Base-by-base conservation (phyloP, 441 rosid genomes). In the Pelargonium exstipulatum region DNA sequence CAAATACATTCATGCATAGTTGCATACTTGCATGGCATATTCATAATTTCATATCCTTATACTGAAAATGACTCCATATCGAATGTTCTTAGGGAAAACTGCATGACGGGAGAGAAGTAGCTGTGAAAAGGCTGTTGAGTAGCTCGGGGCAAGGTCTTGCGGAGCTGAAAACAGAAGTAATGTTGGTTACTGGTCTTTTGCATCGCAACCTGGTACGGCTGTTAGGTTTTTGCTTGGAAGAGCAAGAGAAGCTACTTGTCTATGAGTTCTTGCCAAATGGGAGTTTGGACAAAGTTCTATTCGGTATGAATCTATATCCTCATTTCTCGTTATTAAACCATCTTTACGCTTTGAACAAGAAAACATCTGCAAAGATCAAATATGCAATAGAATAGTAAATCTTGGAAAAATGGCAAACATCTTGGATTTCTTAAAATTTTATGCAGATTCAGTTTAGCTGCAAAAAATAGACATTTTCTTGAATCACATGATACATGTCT, bases 191-290 rank as follows among this genome's bases (percentile, higher is more conserved):
- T 37, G 42, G 42, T 37, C 42, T 37, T 37, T 37, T 37, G 42
- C 42, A 37, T 37, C 42, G 42, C 9, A 37, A 37, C 42, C 42
- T 80, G 42, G 83, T 77, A 6, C 55, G 65, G 71, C 20, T 80
- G 62, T 29, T 77, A 8, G 81, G 81, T 24, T 77, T 69, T 65
- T 80, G 74, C 73, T 63, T 74, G 20, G 78, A 76, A 68, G 78
- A 58, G 73, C 63, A 68, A 61, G 80, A 79, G 67, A 79, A 79
- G 75, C 75, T 76, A 7, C 78, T 80, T 16, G 83, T 80, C 0
- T 71, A 74, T 9, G 80, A 76, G 61, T 65, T 73, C 73, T 57
- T 73, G 10, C 74, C 76, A 3, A 76, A 71, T 69, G 80, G 80
- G 16, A 73, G 76, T 73, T 62, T 79, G 73, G 80, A 76, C 74